Percentiles rank a stretch among this genome's conserved stretches.
phyloP scores from a whole-genome alignment of 192 early-diverging fungal species.

The Mortierella claussenii region DNA sequence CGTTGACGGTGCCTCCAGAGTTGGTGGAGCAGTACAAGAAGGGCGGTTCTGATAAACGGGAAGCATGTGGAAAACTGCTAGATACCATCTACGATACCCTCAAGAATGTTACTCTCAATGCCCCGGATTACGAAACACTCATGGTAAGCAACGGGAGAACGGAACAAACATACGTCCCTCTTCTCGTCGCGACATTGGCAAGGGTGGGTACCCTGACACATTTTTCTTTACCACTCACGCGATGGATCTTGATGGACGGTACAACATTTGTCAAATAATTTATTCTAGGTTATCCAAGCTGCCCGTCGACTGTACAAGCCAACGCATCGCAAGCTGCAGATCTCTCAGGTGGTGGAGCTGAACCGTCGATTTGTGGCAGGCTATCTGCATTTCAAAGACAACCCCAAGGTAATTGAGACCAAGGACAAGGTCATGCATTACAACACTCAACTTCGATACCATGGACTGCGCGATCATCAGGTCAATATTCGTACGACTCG shows the following conservation, averaged over 20 bases:
- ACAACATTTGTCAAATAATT: too few relatives aligned
- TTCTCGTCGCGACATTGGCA: too few relatives aligned
- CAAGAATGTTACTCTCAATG: slow-evolving; percentile 91
- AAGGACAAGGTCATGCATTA: slow-evolving; percentile 82
- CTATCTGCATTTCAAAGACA: slow-evolving; percentile 84
- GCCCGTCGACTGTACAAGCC: slow-evolving; percentile 93
- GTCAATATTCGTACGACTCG: slow-evolving; percentile 84
- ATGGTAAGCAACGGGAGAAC: slow-evolving; percentile 66
- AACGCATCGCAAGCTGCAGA: slow-evolving; percentile 82
- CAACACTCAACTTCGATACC: slow-evolving; percentile 89
- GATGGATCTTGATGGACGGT: too few relatives aligned
- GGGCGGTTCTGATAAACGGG: slow-evolving; percentile 86
- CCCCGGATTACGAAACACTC: slow-evolving; percentile 91
- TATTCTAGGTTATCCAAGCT: slow-evolving; percentile 87
- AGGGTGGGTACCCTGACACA: too few relatives aligned
- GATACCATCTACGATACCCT: slow-evolving; percentile 81
- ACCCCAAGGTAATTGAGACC: slow-evolving; percentile 84
- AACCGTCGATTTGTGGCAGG: slow-evolving; percentile 90
- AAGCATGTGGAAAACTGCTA: slow-evolving; percentile 85
- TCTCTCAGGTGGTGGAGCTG: slow-evolving; percentile 88
- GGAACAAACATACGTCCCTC: background rate
- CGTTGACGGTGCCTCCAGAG: slow-evolving; percentile 81
- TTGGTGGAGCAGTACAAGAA: slow-evolving; percentile 84
- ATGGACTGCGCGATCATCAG: slow-evolving; percentile 97
- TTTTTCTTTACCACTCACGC: too few relatives aligned